Conservation (phyloP, 1,284 basidiomycete genomes). For the Marasmius fiardii region DNA sequence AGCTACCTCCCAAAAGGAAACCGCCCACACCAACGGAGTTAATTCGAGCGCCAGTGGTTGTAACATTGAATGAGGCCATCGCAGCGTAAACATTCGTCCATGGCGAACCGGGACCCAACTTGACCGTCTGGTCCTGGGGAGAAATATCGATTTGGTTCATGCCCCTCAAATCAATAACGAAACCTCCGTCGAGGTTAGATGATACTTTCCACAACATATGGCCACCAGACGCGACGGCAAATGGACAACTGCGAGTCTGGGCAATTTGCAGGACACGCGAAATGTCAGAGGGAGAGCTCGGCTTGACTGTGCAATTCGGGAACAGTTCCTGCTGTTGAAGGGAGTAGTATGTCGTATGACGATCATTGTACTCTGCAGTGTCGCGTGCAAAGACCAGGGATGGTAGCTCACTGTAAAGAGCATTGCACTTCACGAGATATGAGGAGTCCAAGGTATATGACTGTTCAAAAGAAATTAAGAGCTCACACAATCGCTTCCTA, state of each 20-base stretch:
- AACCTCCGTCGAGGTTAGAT: background rate
- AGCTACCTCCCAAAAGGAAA: conserved; percentile 27
- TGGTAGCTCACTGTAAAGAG: background rate
- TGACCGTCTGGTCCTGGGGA: conserved; percentile 18
- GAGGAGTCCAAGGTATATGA: background rate
- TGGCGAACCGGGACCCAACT: conserved; percentile 29
- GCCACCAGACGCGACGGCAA: background rate
- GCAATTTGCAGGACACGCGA: too few species aligned
- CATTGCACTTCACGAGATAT: background rate
- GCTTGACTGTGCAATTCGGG: background rate
- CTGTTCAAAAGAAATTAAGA: background rate
- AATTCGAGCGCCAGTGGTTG: conserved; percentile 31
- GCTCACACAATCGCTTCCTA: background rate
- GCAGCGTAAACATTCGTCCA: conserved; percentile 34
- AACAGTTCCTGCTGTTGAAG: background rate
- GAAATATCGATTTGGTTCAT: conserved; percentile 25
- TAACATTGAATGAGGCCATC: conserved; percentile 23
- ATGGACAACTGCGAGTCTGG: background rate
- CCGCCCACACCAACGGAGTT: conserved; percentile 32
- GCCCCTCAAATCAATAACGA: conserved; percentile 10
- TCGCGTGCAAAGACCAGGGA: background rate
- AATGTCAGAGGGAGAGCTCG: too few species aligned
- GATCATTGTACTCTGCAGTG: conserved; percentile 1
- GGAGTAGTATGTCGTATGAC: conserved; percentile 6
- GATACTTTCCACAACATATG: background rate